Base-by-base conservation (phyloP, 192 early-diverging fungal species). In the Umbelopsis sp. region DNA sequence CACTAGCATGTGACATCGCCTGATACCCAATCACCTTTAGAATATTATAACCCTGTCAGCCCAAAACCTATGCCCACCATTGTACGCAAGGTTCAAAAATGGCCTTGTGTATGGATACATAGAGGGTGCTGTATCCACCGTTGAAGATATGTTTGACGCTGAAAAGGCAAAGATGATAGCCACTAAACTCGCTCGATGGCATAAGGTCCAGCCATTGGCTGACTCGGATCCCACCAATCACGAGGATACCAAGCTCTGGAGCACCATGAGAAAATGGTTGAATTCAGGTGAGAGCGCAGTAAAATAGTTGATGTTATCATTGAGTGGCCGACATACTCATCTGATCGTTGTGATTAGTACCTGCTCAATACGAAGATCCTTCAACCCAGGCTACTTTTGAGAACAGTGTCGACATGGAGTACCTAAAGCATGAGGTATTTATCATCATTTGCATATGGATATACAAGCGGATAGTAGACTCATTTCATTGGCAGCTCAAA, bases 101-200 rank as follows among this genome's bases (percentile, higher is more conserved):
- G 97, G 97, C 6, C 75, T 98, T 2, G 90, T 96, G 24, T 97
- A 98, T 78, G 97, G 97, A 3, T 98, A 80, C 67, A 87, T 96
- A 25, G 82, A 87, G 10, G 94, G 96, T 5, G 81, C 80, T 11
- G 89, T 92, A 0, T 89, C 91, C 69, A 80, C 83, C 59, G 88
- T 91, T 22, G 80, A 87, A 2, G 91, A 95, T 45, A 92, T 98
- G 92, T 74, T 89, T 17, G 85, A 90, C 71, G 79, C 83, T 6
- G 82, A 88, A 76, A 92, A 89, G 78, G 89, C 91, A 22, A 66
- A 78, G 12, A 87, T 96, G 65, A 90, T 97, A 45, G 95, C 97
- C 26, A 80, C 81, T 43, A 84, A 88, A 56, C 73, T 97, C 25
- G 95, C 90, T 1, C 82, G 86, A 36, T 98, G 97, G 97, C 92